Conservation (phyloP, 306 rosid genomes). For the Cyclanthera cordifolia region DNA sequence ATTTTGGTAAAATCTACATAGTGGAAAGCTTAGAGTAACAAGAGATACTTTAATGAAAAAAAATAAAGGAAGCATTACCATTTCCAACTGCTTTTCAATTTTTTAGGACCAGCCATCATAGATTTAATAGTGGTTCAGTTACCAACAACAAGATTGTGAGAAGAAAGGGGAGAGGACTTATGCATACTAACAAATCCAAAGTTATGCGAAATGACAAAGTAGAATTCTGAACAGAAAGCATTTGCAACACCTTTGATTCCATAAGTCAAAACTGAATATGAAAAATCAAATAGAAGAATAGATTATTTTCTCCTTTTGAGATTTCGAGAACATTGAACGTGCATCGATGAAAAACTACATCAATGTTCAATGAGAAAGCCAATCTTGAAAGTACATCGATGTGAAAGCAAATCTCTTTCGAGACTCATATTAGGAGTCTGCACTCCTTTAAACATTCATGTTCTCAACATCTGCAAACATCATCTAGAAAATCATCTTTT, state of each 20-base stretch:
- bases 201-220: conserved; percentile 86
- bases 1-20: conserved; percentile 1
- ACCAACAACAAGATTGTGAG: conserved; percentile 6
- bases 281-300: not conserved
- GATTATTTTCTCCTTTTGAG: not conserved
- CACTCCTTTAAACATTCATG: not conserved
- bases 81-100: conserved; percentile 73
- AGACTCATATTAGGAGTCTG: conserved; percentile 28
- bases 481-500: not conserved
- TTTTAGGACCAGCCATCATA: conserved; percentile 66
- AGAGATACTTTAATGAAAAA: not conserved
- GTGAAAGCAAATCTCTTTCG: conserved; percentile 34
- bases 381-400: no score
- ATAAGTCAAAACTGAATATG: conserved; percentile 1
- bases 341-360: not conserved
- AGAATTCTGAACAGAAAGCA: conserved; percentile 69
- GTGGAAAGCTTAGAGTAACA: no score
- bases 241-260: conserved; percentile 11
- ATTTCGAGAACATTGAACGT: not conserved
- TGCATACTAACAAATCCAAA: conserved; percentile 84
- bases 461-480: not conserved
- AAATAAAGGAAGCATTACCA: conserved; percentile 41
- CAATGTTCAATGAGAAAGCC: no score
- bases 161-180: conserved; percentile 31
- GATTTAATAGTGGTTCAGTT: not conserved